Evolutionary conservation across 371 early-diverging fungal species (phyloP).

Genomic region (Nematocida parisii): DNA sequence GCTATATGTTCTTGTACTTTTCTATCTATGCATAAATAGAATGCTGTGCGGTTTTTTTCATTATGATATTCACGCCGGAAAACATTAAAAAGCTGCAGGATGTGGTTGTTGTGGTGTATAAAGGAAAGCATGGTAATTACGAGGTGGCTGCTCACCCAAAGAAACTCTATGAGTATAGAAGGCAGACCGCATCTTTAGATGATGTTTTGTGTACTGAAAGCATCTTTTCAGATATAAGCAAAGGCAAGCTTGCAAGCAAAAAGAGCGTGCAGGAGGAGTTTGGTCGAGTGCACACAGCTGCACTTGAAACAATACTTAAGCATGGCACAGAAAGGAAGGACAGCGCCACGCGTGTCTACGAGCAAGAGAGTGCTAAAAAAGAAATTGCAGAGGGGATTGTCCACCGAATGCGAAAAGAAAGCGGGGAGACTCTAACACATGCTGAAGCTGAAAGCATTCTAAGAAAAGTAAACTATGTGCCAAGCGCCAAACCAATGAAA

Average conservation of each 20-base stretch:
- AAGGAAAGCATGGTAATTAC: slow-evolving; percentile 60
- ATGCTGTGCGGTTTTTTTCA: slow-evolving; percentile 6
- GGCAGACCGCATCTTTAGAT: slow-evolving; percentile 42
- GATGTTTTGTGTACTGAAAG: slow-evolving; percentile 59
- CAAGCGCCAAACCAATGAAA: slow-evolving; percentile 47
- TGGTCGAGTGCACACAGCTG: neutral
- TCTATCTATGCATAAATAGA: neutral
- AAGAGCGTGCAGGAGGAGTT: slow-evolving; percentile 34
- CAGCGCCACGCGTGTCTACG: slow-evolving; percentile 60
- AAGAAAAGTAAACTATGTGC: slow-evolving; percentile 42
- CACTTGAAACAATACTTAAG: slow-evolving; percentile 61
- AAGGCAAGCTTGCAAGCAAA: slow-evolving; percentile 61
- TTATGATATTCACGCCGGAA: slow-evolving; percentile 65
- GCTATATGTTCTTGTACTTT: too few species aligned
- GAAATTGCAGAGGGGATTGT: slow-evolving; percentile 59
- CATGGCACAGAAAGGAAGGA: slow-evolving; percentile 65
- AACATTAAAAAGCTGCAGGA: slow-evolving; percentile 66
- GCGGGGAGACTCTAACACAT: slow-evolving; percentile 22
- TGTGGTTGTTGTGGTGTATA: slow-evolving; percentile 61
- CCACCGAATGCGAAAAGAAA: slow-evolving; percentile 47
- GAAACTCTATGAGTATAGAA: slow-evolving; percentile 68
- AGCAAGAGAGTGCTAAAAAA: slow-evolving; percentile 56
- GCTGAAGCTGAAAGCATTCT: slow-evolving; percentile 46
- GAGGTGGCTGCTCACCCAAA: slow-evolving; percentile 68
- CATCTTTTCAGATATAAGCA: slow-evolving; percentile 64